Base-by-base conservation (phyloP, 2,329 filamentous ascomycete genomes). In the Colletotrichum falcatum region DNA sequence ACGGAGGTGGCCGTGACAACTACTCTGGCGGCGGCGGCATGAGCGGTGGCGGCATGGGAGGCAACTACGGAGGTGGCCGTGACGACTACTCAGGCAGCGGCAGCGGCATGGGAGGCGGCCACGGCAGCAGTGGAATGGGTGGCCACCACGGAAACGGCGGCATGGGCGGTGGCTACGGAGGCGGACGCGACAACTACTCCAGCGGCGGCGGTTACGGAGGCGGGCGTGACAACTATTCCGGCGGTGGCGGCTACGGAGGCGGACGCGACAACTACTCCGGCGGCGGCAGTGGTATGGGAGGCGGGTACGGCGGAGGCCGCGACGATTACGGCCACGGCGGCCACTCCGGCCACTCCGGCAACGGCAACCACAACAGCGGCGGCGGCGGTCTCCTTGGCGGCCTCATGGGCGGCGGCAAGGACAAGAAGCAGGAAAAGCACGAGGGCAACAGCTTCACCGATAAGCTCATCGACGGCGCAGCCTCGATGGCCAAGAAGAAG, bases 401-500 rank as follows among this genome's bases (percentile, higher is more conserved):
- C 9, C 44, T 70, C 26, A 39, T 66, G n/a, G 66, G 66, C 63
- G 67, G 67, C 35, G 55, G 66, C 37, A 56, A 64, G 4, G 59
- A 60, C 20, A 68, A 63, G 53, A 59, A 71, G 26, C 46, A 67
- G 33, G 54, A 70, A 51, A 51, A 71, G 44, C 42, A 69, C n/a
- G 59, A 53, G 14, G 58, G 69, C 20, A 61, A 51, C 11, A 66
- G 66, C 26, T 69, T 71, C 46, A 61, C 65, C 48, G 65, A 70
- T 42, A 71, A 70, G 65, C 20, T 70, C 54, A 71, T 71, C 44
- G 69, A 71, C 7, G 65, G 69, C 16, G 69, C 60, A 18, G 65
- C 69, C 9, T 35, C 51, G 48, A 65, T 65, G 33, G 69, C 69
- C 65, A 71, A 70, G 69, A 71, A 71, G 65, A 68, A 71, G 28